A percentile compares a stretch with the other conserved stretches of the same genome.
These are phyloP conservation scores for Hypoxylon sp. DNA, from an alignment of 2,329 filamentous ascomycete genomes.

Conservation along the genomic window DNA sequence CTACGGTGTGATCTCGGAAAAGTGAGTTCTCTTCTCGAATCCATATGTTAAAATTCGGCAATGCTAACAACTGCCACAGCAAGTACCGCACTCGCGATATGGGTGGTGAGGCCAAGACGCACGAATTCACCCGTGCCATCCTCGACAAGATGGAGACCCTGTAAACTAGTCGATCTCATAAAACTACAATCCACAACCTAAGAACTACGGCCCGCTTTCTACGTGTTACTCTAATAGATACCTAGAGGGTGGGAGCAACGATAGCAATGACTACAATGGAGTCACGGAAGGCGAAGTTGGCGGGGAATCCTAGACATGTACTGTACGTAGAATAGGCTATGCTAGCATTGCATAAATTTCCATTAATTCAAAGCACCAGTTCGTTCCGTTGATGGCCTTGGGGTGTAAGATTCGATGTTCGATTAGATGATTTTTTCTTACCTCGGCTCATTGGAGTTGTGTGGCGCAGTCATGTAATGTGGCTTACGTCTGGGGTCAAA, in stretches of 20 bases:
- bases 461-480: not conserved
- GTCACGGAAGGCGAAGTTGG: conserved; percentile 48
- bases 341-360: conserved; percentile 41
- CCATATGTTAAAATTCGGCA: not conserved
- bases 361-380: conserved; percentile 9
- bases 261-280: conserved; percentile 49
- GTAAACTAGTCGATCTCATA: conserved; percentile 55
- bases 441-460: not conserved
- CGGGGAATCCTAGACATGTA: conserved; percentile 46
- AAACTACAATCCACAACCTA: conserved; percentile 32
- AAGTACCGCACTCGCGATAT: conserved; percentile 93
- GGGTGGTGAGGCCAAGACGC: conserved; percentile 89
- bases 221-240: conserved; percentile 46
- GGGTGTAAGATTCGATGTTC: not conserved
- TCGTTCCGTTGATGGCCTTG: not conserved
- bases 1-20: conserved; percentile 84
- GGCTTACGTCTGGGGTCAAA: not conserved
- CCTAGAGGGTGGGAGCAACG: conserved; percentile 43
- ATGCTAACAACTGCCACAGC: conserved; percentile 65
- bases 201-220: conserved; percentile 43
- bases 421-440: not conserved
- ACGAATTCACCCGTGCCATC: conserved; percentile 95
- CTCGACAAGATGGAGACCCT: conserved; percentile 92
- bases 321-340: conserved; percentile 50
- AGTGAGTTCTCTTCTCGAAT: conserved; percentile 66